Percentiles rank a stretch among this genome's conserved stretches.
Conservation (phyloP, 140 eudicot genomes). For the Senecio squalidus region DNA sequence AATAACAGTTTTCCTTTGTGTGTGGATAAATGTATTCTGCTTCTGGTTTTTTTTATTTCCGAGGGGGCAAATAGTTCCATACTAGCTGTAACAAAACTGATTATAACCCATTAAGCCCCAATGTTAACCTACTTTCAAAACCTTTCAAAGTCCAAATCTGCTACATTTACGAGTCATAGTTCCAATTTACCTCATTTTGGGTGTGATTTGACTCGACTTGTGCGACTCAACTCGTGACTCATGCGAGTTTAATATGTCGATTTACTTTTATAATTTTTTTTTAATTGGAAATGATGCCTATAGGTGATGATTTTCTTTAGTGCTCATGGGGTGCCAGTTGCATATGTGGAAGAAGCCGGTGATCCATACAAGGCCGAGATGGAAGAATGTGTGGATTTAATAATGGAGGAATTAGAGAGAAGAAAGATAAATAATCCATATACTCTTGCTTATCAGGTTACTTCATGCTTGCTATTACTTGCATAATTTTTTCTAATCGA, state of each 20-base stretch:
- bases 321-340: slow-evolving; percentile 99
- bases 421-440: slow-evolving; percentile 57
- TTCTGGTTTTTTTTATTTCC: background rate
- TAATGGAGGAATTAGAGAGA: slow-evolving; percentile 94
- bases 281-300: slow-evolving; percentile 10
- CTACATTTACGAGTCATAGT: too few species aligned
- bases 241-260: background rate
- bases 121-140: too few species aligned
- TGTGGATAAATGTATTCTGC: too few species aligned
- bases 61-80: background rate
- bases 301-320: slow-evolving; percentile 98
- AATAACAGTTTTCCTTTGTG: background rate
- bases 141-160: too few species aligned
- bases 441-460: slow-evolving; percentile 95
- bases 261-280: slow-evolving; percentile 7
- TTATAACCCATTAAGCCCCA: too few species aligned
- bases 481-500: background rate
- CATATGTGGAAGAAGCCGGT: slow-evolving; percentile 99
- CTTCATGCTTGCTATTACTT: background rate
- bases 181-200: too few species aligned
- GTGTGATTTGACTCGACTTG: too few species aligned
- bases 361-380: slow-evolving; percentile 99
- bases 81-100: background rate
- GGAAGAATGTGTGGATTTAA: slow-evolving; percentile 99
- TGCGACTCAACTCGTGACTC: too few species aligned